These are phyloP conservation scores for Gossypium trilobum DNA, from an alignment of 441 rosid species.

Conservation along the genomic window DNA sequence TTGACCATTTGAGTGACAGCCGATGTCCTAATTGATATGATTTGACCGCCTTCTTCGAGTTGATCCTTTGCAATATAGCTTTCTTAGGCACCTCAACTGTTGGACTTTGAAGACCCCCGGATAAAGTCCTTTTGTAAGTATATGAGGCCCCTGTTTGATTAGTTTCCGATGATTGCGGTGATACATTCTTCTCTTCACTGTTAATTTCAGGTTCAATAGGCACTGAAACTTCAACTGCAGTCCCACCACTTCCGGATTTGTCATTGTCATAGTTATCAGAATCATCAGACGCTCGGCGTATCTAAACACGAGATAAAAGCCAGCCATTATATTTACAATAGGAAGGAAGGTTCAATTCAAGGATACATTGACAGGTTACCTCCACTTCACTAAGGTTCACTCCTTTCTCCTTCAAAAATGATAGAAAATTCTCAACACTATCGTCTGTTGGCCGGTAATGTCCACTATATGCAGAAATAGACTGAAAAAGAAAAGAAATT, in stretches of 20 bases:
- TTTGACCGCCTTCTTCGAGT: conserved; percentile 63
- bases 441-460: conserved; percentile 83
- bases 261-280: conserved; percentile 40
- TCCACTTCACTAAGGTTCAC: conserved; percentile 55
- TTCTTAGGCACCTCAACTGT: conserved; percentile 51
- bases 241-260: conserved; percentile 18
- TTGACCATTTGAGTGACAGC: conserved; percentile 73
- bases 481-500: conserved; percentile 31
- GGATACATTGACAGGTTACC: conserved; percentile 31
- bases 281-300: conserved; percentile 56
- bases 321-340: neutral
- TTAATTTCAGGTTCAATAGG: conserved; percentile 16
- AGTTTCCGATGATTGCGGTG: conserved; percentile 21
- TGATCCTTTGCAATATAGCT: conserved; percentile 63
- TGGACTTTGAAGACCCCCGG: conserved; percentile 74
- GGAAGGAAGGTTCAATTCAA: too few relatives aligned
- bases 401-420: conserved; percentile 53
- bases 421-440: conserved; percentile 46
- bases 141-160: conserved; percentile 18
- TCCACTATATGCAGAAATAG: conserved; percentile 82
- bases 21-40: conserved; percentile 79
- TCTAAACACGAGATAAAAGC: conserved; percentile 29
- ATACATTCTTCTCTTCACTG: conserved; percentile 20
- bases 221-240: conserved; percentile 3
- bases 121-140: conserved; percentile 58